phyloP scores from a whole-genome alignment of 768 basidiomycete species.

The Phanerodontia chrysosporium region DNA sequence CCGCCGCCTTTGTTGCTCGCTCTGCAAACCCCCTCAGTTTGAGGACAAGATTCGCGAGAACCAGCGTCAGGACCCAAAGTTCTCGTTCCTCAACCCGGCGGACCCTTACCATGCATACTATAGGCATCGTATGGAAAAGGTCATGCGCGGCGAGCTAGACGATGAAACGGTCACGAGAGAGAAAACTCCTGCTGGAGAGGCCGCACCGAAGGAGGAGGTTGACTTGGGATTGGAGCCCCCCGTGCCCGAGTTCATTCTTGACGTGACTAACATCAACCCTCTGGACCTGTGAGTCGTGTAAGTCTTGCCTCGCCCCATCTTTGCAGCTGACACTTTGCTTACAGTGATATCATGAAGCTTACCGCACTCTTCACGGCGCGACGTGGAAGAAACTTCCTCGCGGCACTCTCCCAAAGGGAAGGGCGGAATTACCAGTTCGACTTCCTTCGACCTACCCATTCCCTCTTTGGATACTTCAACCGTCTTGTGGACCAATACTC shows the following conservation, averaged over 20 bases:
- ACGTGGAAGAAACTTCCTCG: conserved; percentile 82
- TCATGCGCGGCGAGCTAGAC: conserved; percentile 67
- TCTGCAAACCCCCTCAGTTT: conserved; percentile 91
- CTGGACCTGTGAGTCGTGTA: conserved; percentile 83
- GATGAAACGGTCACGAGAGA: conserved; percentile 48
- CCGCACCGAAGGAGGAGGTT: conserved; percentile 38
- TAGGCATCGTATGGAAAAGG: conserved; percentile 82
- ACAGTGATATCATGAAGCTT: conserved; percentile 90
- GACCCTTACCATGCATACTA: conserved; percentile 99
- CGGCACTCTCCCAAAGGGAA: conserved; percentile 80
- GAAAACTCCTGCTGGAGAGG: conserved; percentile 28
- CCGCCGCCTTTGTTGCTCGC: conserved; percentile 85
- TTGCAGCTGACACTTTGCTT: background rate
- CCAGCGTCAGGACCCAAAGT: conserved; percentile 94
- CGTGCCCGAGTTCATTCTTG: conserved; percentile 75
- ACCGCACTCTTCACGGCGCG: conserved; percentile 95
- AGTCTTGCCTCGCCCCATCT: background rate
- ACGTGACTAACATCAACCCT: conserved; percentile 81
- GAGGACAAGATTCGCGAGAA: conserved; percentile 97
- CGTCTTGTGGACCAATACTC: conserved; percentile 95
- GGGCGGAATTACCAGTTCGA: conserved; percentile 98
- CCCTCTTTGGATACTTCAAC: conserved; percentile 95
- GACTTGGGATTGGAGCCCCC: conserved; percentile 78
- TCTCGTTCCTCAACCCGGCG: conserved; percentile 94
- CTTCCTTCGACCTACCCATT: conserved; percentile 93